A percentile compares a stretch with the other conserved stretches of the same genome.
Conservation (phyloP, 2,329 filamentous ascomycete genomes). For the Lasiodiplodia hormozganensis region DNA sequence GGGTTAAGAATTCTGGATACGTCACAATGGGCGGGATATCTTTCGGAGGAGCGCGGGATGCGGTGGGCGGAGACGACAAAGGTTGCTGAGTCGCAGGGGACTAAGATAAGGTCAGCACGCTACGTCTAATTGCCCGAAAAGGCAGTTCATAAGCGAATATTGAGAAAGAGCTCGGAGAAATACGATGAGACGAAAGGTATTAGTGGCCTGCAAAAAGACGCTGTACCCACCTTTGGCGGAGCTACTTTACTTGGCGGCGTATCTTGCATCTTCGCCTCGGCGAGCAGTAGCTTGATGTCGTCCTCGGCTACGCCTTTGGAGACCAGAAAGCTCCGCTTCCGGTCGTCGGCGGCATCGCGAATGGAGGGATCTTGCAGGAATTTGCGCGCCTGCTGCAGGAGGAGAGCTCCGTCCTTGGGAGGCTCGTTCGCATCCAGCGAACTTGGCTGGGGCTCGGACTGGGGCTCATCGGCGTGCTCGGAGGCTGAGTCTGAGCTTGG, state of each 20-base stretch:
- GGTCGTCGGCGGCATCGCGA: constrained; percentile 70
- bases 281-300: constrained; percentile 73
- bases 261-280: constrained; percentile 37
- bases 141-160: not conserved
- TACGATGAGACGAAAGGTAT: not conserved
- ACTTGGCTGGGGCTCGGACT: constrained; percentile 31
- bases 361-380: constrained; percentile 81
- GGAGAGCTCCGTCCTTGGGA: not conserved
- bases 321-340: constrained; percentile 78
- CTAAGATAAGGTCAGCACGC: constrained; percentile 16
- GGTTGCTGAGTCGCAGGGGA: constrained; percentile 13
- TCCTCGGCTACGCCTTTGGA: constrained; percentile 74
- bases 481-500: constrained; percentile 32
- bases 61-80: not conserved
- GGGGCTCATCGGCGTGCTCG: constrained; percentile 32
- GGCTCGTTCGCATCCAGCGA: constrained; percentile 30
- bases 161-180: not conserved
- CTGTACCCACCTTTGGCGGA: constrained; percentile 16
- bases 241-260: constrained; percentile 4
- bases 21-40: constrained; percentile 69
- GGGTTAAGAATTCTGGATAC: constrained; percentile 69
- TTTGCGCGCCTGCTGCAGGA: constrained; percentile 70
- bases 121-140: not conserved
- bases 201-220: not conserved
- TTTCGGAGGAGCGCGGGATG: constrained; percentile 36